Evolutionary conservation across 768 basidiomycete species (phyloP).

Genomic region (Lactifluus hygrophoroides): DNA sequence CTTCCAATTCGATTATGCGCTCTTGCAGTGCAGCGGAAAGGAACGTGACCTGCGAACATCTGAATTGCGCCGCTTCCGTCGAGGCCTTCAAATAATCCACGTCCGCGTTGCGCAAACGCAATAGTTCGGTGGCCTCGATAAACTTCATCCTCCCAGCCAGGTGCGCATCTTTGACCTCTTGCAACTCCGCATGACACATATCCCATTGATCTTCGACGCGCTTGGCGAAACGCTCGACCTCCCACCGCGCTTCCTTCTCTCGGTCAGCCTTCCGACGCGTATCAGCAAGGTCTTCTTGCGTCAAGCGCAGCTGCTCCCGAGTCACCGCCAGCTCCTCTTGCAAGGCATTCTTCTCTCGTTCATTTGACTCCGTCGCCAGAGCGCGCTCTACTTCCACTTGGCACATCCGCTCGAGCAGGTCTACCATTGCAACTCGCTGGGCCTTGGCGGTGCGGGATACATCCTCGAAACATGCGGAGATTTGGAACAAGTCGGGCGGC

Average conservation of each 20-base stretch:
- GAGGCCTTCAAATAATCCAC: not conserved
- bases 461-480: not conserved
- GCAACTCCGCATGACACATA: not conserved
- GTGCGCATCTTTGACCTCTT: not conserved
- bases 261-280: not conserved
- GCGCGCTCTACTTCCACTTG: not conserved
- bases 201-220: not conserved
- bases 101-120: not conserved
- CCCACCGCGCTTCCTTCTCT: not conserved
- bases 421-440: not conserved
- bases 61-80: not conserved
- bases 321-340: not conserved
- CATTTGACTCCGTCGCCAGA: not conserved
- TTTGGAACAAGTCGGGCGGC: not conserved
- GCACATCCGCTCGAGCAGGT: not conserved
- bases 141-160: not conserved
- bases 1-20: not conserved
- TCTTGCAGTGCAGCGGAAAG: not conserved
- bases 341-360: not conserved
- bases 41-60: not conserved
- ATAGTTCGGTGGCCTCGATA: not conserved
- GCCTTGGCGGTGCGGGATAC: not conserved
- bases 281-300: not conserved
- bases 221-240: not conserved
- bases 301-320: not conserved